Conservation (phyloP, 2,329 filamentous ascomycete genomes). For the Monosporascus sp. region DNA sequence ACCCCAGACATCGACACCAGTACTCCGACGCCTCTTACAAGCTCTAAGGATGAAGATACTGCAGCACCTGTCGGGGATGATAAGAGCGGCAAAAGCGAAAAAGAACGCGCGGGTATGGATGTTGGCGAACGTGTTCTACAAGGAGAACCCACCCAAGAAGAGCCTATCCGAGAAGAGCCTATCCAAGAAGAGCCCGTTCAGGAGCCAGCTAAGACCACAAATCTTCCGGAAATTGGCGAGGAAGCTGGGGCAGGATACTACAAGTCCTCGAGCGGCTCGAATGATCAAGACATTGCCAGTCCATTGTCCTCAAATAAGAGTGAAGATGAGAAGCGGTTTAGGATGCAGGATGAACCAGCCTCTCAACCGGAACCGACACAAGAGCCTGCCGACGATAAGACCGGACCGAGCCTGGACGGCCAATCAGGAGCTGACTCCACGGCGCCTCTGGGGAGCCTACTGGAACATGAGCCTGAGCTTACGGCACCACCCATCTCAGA, state of each 20-base stretch:
- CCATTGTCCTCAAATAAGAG: slow-evolving; percentile 22
- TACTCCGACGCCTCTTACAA: slow-evolving; percentile 3
- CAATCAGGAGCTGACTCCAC: not conserved
- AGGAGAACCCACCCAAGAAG: not conserved
- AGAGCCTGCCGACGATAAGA: not conserved
- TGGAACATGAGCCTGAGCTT: slow-evolving; percentile 12
- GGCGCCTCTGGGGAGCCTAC: slow-evolving; percentile 1
- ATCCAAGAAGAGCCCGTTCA: slow-evolving; percentile 5
- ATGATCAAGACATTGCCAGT: slow-evolving; percentile 14
- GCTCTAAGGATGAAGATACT: slow-evolving; percentile 13
- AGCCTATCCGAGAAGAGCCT: slow-evolving; percentile 3
- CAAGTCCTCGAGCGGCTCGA: slow-evolving; percentile 3
- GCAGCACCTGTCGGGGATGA: slow-evolving; percentile 14
- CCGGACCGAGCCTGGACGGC: not conserved
- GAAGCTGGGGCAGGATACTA: slow-evolving; percentile 5
- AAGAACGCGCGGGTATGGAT: slow-evolving; percentile 20
- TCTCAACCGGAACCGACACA: slow-evolving; percentile 2
- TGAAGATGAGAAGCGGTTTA: slow-evolving; percentile 25
- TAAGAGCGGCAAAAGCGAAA: slow-evolving; percentile 29
- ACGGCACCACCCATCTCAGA: slow-evolving; percentile 4
- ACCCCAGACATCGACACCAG: slow-evolving; percentile 1
- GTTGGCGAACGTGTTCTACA: slow-evolving; percentile 4
- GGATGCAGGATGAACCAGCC: not conserved
- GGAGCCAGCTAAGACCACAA: not conserved
- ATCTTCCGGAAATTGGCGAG: slow-evolving; percentile 4